A percentile compares a stretch with the other conserved stretches of the same genome.
Evolutionary conservation across 176 grass and related monocot species (phyloP).

Genomic region (Musa beccarii): DNA sequence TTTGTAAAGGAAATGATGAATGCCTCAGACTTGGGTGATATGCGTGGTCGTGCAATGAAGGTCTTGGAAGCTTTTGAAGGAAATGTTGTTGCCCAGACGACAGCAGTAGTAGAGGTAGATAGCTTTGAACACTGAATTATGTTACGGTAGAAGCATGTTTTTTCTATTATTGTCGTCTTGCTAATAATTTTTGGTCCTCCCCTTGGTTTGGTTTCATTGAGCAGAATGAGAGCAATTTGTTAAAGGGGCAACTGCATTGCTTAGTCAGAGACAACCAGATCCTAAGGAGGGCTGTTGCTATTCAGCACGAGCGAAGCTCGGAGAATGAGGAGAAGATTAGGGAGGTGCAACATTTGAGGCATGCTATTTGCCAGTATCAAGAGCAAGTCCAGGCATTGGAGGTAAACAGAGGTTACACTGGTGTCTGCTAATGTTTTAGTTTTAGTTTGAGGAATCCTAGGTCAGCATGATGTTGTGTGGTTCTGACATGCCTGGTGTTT

Average conservation of each 20-base stretch:
- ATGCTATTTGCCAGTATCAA: slow-evolving; percentile 17
- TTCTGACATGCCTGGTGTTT: background rate
- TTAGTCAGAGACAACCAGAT: slow-evolving; percentile 20
- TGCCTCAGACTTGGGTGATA: slow-evolving; percentile 24
- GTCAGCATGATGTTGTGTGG: background rate
- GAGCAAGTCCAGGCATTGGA: slow-evolving; percentile 19
- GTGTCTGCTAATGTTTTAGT: background rate
- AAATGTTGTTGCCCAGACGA: background rate
- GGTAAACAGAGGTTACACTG: background rate
- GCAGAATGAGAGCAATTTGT: background rate
- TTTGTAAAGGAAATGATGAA: slow-evolving; percentile 30
- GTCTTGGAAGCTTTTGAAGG: slow-evolving; percentile 24
- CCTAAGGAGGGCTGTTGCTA: slow-evolving; percentile 11
- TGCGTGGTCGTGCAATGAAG: slow-evolving; percentile 17
- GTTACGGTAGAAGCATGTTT: background rate
- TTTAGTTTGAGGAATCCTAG: background rate
- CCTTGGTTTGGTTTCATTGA: background rate
- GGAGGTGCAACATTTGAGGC: slow-evolving; percentile 20
- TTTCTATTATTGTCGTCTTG: background rate
- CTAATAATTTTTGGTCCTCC: background rate
- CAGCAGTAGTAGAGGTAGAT: slow-evolving; percentile 12
- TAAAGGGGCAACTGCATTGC: slow-evolving; percentile 15
- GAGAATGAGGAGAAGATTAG: slow-evolving; percentile 10
- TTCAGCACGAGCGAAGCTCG: slow-evolving; percentile 11
- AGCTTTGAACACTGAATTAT: background rate